Evolutionary conservation across 2,329 filamentous ascomycete species (phyloP), one percentile per base, ranked within the genome.

Genomic region (Monosporascus sp.): DNA sequence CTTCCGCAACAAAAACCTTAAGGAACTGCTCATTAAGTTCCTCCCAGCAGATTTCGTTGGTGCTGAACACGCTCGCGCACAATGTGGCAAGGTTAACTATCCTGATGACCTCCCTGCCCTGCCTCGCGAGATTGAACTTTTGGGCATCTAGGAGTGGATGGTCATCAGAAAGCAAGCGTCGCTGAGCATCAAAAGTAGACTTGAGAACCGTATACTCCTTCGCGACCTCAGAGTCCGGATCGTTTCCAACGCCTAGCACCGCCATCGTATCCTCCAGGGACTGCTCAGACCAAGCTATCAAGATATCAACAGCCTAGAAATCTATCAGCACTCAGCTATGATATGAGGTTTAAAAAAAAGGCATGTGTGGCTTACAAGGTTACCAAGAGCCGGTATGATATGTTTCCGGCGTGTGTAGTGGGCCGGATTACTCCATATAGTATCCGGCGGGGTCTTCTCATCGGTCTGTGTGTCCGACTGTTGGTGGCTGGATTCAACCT

Each of bases 181-280:
- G 62, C 48, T 67, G 63, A 2, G 54, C n/a, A 45, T 68, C 62
- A 34, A 69, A 69, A 9, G 60, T 61, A 4, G 50, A 45, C 49
- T 64, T 66, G 16, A 69, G 58, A 8, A 59, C 49, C 7, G 47
- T 52, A 41, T 69, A 69, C 54, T 69, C 67, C 48, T 59, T 65
- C 7, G 57, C 56, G 8, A 69, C 64, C 22, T 66, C 64, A 5
- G 66, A 65, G 11, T 69, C 66, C 1, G 55, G 51, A 9, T 69
- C 66, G 17, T 61, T 53, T 27, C 22, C 43, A 3, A 46, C 60
- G 34, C 56, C 56, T 5, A 69, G 55, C 5, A 62, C 65, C 5
- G 63, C 63, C n/a, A 69, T 61, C 3, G 67, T 68, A 38, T 69
- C 67, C 51, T 69, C 67, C n/a, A 69, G 46, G 6, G 66, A 64